Evolutionary conservation across 2,329 filamentous ascomycete genomes (phyloP).

Genomic region (Whalleya microplaca): DNA sequence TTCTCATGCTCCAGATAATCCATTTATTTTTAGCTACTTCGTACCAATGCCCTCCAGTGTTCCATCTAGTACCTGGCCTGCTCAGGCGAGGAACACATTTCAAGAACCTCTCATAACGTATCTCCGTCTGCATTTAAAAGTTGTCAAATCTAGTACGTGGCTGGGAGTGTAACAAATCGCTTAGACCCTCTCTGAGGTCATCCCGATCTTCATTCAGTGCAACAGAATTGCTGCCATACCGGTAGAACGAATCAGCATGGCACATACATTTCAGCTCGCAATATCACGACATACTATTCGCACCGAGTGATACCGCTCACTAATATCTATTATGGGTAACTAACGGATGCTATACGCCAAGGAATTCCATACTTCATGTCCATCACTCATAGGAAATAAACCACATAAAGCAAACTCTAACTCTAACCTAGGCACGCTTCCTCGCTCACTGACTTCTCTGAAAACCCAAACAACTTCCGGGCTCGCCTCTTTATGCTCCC

Average conservation of each 20-base stretch:
- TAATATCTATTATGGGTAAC: neutral
- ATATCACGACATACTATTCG: neutral
- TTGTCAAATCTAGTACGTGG: too few relatives aligned
- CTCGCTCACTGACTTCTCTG: neutral
- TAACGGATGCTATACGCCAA: neutral
- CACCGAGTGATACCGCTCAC: neutral
- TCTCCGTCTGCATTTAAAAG: too few relatives aligned
- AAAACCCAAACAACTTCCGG: constrained; percentile 9
- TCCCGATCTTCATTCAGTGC: neutral
- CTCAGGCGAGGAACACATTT: too few relatives aligned
- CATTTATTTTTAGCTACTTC: too few relatives aligned
- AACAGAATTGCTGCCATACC: too few relatives aligned
- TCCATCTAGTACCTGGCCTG: too few relatives aligned
- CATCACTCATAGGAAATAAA: neutral
- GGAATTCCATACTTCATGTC: neutral
- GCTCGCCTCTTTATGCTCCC: constrained; percentile 7
- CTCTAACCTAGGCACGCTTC: constrained; percentile 1
- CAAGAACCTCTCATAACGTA: too few relatives aligned
- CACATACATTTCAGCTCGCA: too few relatives aligned
- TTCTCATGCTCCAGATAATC: too few relatives aligned
- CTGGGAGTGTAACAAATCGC: neutral
- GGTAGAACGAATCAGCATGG: too few relatives aligned
- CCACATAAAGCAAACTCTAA: neutral
- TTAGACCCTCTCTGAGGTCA: neutral
- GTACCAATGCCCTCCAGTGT: too few relatives aligned